Base-by-base conservation (phyloP, 108 stramenopile genomes). In the Cyclotella baltica region DNA sequence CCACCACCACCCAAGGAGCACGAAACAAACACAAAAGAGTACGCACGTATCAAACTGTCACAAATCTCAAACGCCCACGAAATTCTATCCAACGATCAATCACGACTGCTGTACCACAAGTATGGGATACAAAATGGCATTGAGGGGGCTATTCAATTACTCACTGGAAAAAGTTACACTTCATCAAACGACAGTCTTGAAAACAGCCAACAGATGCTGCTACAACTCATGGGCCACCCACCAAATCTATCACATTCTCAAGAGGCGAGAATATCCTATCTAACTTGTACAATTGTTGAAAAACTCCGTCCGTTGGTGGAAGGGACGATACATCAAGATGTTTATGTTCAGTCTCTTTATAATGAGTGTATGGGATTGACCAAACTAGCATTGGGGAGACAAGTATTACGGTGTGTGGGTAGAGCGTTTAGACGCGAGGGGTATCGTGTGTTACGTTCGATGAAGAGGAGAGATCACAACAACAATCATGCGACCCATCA, bases 321-420 rank as follows among this genome's bases (percentile, higher is more conserved):
- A 74, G 91, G 85, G 6, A 69, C 89, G 10, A 65, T 90, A 18
- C 72, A 72, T 5, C 75, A 79, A 29, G 53, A 76, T 1, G 25
- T 70, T 2, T 82, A 88, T 66, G 81, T 80, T 11, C 75, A 89
- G 52, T 20, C 59, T 23, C 27, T 90, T 6, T 61, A 83, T 35
- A 62, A 65, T 33, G 89, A 91, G 48, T 90, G 86, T 72, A 83
- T 86, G 70, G 18, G 51, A 13, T 81, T 92, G 67, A 91, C 88
- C 47, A 57, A 65, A 18, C 52, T 81, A 23, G 88, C 91, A n/a
- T 55, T 94, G 69, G 93, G 93, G 27, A 87, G 88, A 40, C 90
- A 89, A 59, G 88, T 94, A 28, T 40, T 94, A n/a, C 86, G 93
- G 19, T 94, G 91, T 62, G 76, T 94, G 22, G 93, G 93, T 20